These are phyloP conservation scores for Cymbidium sinense DNA, from an alignment of 106 monocot species.

Conservation along the genomic window DNA sequence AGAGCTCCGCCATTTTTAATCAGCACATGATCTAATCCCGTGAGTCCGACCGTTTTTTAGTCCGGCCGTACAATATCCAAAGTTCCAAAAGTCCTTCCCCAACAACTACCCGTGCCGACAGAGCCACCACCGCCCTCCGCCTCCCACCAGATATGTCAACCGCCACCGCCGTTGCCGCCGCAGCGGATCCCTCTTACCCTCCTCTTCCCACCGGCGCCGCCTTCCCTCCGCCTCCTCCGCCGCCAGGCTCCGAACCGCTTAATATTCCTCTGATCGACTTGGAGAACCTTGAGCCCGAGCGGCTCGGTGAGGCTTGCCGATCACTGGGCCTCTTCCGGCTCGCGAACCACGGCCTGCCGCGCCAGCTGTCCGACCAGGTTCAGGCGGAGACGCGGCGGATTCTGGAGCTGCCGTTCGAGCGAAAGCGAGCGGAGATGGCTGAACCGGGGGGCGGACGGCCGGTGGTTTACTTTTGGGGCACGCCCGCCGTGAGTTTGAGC, in stretches of 20 bases:
- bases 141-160: background rate
- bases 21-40: too few species aligned
- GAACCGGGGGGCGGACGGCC: background rate
- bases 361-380: slow-evolving; percentile 17
- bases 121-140: too few species aligned
- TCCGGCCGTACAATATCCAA: too few species aligned
- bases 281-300: slow-evolving; percentile 9
- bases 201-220: slow-evolving; percentile 19
- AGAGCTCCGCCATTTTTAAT: too few species aligned
- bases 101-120: too few species aligned
- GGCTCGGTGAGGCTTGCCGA: slow-evolving; percentile 27
- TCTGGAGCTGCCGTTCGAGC: slow-evolving; percentile 34
- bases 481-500: slow-evolving; percentile 18
- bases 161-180: background rate
- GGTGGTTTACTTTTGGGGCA: slow-evolving; percentile 40
- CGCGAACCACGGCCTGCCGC: slow-evolving; percentile 49
- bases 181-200: slow-evolving; percentile 23
- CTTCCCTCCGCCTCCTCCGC: too few species aligned
- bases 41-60: too few species aligned
- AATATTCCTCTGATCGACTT: slow-evolving; percentile 37
- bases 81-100: too few species aligned
- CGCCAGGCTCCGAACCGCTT: background rate
- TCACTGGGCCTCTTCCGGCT: slow-evolving; percentile 39
- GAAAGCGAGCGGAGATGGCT: slow-evolving; percentile 11
- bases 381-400: slow-evolving; percentile 12